Evolutionary conservation across 176 grass and related monocot species (phyloP), one percentile per base, ranked within the genome.

Genomic region (Carex cristatella): DNA sequence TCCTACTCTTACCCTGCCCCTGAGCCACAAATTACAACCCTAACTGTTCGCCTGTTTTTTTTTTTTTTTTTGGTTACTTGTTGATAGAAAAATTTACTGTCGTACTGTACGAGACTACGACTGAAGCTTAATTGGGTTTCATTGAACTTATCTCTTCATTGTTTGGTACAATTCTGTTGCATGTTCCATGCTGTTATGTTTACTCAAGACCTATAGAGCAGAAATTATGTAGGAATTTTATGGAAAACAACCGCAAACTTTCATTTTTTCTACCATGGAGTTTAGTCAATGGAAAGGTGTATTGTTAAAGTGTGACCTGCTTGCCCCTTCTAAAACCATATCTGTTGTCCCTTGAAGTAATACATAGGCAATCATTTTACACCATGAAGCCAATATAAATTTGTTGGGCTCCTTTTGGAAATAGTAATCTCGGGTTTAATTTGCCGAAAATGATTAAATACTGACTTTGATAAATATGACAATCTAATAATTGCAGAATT

Each of bases 401-500:
- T 59, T 61, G 78, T 33, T 60, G 18, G 49, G 2, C 12, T 79
- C 42, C 31, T 64, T 11, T 30, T 65, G 62, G 19, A 65, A 65
- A 11, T 61, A 61, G 79, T 54, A 62, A 63, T 63, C 15, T 61
- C 11, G 60, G 54, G 28, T 18, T 10, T 64, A 19, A 33, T 61
- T 60, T 35, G 13, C 61, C 55, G 8, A 68, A 67, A 65, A 19
- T 68, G 10, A 30, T 83, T 63, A 19, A 16, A 15, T 33, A 30
- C 1, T 7, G 6, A 54, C 23, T 83, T 15, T 69, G 54, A 69
- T 55, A 69, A 69, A 53, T 55, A 18, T 14, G 23, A 69, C 62
- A 56, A 69, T 67, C 16, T 53, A 53, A 66, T 78, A 51, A 79
- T 79, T 48, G 28, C 56, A 61, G 33, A 85, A 44, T 61, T 77